Base-by-base conservation (phyloP, 495 filamentous ascomycete genomes). In the Tricharina praecox region DNA sequence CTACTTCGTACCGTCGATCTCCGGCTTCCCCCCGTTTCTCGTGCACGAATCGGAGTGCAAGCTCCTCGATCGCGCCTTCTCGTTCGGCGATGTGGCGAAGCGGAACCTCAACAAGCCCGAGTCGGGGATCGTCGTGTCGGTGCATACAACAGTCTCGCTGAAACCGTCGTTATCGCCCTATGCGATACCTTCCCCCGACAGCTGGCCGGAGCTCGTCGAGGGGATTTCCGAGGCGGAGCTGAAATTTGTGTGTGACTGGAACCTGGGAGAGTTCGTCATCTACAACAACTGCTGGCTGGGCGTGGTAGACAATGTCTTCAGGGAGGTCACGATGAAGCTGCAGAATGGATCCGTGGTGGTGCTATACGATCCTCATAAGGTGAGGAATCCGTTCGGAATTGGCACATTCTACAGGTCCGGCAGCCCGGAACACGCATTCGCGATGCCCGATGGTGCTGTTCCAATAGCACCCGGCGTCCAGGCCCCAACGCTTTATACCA, bases 41-140 rank as follows among this genome's bases (percentile, higher is more conserved):
- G 47, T 72, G 4, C 60, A 63, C 28, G 70, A 69, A 52, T 60
- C 60, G 20, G 66, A 68, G 44, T 51, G 71, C 19, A 53, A 50
- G 7, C 60, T 72, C 9, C 45, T 71, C 11, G 66, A 70, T 49
- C 62, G 70, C 13, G 38, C 50, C 18, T 51, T 70, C 9, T 55
- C 56, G 20, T 57, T 68, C 16, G 70, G 70, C 16, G 59, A 68
- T 47, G 48, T 58, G 28, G 68, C 72, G 9, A 73, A 71, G 48
- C 64, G 60, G n/a, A 52, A 58, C 26, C 45, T 54, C 4, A 61
- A 59, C 9, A 64, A 67, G 33, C 54, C 63, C 0, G 55, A 66
- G 18, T 64, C 64, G 34, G 70, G 70, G 16, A 68, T 52, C 2
- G 55, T 71, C 39, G 59, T 61, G 28, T 62, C 59, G 2, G 45